Conservation (phyloP, 768 basidiomycete species). For the Pulveroboletus ravenelii region DNA sequence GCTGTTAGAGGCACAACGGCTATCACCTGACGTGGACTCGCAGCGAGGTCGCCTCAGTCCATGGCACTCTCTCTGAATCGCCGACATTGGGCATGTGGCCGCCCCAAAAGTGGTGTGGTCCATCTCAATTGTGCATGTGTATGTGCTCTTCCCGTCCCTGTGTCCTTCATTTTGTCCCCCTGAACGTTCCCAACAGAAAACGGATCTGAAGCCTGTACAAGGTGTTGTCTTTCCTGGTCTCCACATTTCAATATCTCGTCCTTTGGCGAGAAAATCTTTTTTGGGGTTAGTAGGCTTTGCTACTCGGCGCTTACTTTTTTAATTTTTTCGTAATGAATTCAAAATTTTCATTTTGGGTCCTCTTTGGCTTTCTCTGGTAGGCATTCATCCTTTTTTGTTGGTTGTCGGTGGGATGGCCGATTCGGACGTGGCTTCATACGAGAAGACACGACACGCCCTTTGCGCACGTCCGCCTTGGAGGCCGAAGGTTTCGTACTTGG, state of each 20-base stretch:
- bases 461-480: conserved; percentile 21
- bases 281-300: not conserved
- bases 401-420: conserved; percentile 10
- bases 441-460: conserved; percentile 26
- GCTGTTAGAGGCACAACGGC: not conserved
- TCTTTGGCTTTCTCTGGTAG: not conserved
- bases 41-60: not conserved
- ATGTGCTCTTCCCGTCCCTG: not conserved
- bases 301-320: not conserved
- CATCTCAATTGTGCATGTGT: not conserved
- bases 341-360: not conserved
- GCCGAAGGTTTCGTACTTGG: conserved; percentile 14
- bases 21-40: conserved; percentile 5
- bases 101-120: conserved; percentile 19
- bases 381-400: conserved; percentile 8
- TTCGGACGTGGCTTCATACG: conserved; percentile 12
- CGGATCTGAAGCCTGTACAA: too few relatives aligned
- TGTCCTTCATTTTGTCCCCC: conserved; percentile 11
- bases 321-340: conserved; percentile 10
- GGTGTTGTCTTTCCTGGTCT: not conserved
- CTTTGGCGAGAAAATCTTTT: not conserved
- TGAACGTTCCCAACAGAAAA: conserved; percentile 20
- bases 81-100: conserved; percentile 18
- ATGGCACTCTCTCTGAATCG: not conserved
- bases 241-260: not conserved